Conservation (phyloP, 768 basidiomycete genomes). For the Phlegmacium glaucopus region DNA sequence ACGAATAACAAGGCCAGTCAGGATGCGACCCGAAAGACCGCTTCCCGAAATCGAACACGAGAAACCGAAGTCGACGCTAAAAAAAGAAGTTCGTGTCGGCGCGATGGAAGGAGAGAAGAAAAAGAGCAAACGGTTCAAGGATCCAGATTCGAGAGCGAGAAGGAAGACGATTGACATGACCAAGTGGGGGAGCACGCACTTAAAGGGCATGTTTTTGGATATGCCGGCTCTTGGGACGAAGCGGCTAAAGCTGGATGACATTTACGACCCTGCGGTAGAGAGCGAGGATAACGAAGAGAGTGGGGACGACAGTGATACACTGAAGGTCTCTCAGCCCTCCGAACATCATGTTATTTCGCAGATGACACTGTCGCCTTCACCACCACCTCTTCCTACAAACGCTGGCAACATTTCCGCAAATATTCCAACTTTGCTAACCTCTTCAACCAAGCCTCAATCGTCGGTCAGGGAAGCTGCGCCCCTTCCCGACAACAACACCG, state of each 20-base stretch:
- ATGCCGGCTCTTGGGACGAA: constrained; percentile 23
- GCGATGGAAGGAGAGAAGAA: constrained; percentile 25
- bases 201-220: constrained; percentile 69
- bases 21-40: constrained; percentile 68
- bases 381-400: too few species aligned
- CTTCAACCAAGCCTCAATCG: neutral
- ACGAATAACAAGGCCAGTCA: constrained; percentile 60
- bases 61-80: constrained; percentile 15
- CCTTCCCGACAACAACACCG: constrained; percentile 13
- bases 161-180: constrained; percentile 69
- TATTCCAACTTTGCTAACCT: too few species aligned
- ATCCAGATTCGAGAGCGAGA: constrained; percentile 57
- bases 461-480: neutral
- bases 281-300: constrained; percentile 13
- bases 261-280: constrained; percentile 9
- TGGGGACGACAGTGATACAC: neutral
- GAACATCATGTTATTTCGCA: too few species aligned
- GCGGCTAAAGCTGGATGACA: constrained; percentile 8
- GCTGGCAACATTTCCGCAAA: too few species aligned
- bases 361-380: too few species aligned
- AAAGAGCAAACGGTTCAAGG: constrained; percentile 44
- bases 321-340: too few species aligned
- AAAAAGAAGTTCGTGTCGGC: constrained; percentile 13
- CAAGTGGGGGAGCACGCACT: constrained; percentile 63
- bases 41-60: constrained; percentile 36